Evolutionary conservation across 768 basidiomycete species (phyloP).

Genomic region (Leucocoprinus leucothites): DNA sequence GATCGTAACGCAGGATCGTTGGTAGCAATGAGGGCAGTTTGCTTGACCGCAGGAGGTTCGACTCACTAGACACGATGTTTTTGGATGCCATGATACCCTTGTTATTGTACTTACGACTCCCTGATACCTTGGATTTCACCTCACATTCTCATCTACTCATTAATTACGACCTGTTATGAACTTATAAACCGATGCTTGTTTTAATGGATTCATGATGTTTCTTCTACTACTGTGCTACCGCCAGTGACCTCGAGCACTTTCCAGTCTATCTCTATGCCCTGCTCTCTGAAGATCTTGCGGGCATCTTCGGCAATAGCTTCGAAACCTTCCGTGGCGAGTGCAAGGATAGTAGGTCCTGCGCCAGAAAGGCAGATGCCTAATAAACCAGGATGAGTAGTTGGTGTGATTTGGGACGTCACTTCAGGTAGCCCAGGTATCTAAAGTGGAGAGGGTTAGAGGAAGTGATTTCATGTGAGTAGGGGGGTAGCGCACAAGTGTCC

Average conservation of each 20-base stretch:
- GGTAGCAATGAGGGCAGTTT: constrained; percentile 86
- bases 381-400: constrained; percentile 86
- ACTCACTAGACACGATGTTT: background rate
- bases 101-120: background rate
- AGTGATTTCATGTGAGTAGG: background rate
- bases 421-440: constrained; percentile 96
- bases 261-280: constrained; percentile 86
- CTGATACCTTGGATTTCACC: background rate
- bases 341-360: constrained; percentile 96
- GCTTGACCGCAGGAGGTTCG: constrained; percentile 74
- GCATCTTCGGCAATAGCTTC: constrained; percentile 85
- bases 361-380: constrained; percentile 97
- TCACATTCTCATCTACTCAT: background rate
- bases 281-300: constrained; percentile 62
- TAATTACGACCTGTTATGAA: background rate
- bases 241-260: constrained; percentile 69
- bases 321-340: constrained; percentile 83
- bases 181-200: background rate
- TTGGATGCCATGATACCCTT: background rate
- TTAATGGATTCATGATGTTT: constrained; percentile 11
- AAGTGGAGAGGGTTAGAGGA: background rate
- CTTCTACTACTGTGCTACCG: constrained; percentile 35
- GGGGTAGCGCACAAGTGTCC: constrained; percentile 59
- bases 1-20: constrained; percentile 61
- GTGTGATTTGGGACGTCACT: constrained; percentile 87